Conservation (phyloP, 73 alveolate genomes). For the Paramecium caudatum region DNA sequence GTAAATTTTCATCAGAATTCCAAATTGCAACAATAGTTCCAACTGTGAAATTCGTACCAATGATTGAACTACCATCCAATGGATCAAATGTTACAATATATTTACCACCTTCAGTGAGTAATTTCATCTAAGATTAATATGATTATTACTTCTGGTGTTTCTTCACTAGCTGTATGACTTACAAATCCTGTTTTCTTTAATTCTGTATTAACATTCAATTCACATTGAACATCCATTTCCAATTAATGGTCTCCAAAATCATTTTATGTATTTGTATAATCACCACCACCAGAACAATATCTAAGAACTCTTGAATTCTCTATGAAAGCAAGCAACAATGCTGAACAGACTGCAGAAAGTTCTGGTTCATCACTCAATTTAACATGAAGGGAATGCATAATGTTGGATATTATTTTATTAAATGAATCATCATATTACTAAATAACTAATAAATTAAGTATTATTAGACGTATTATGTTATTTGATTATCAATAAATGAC, state of each 20-base stretch:
- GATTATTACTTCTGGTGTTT: slow-evolving; percentile 72
- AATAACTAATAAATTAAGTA: no score
- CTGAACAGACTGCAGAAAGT: neutral
- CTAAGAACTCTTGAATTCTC: slow-evolving; percentile 22
- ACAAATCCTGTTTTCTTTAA: slow-evolving; percentile 81
- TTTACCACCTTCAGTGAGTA: slow-evolving; percentile 69
- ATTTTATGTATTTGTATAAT: slow-evolving; percentile 65
- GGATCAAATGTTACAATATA: slow-evolving; percentile 88
- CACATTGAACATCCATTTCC: slow-evolving; percentile 78
- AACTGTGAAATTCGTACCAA: slow-evolving; percentile 84
- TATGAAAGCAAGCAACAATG: neutral
- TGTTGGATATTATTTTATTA: no score
- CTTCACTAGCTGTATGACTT: slow-evolving; percentile 83
- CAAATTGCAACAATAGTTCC: slow-evolving; percentile 87
- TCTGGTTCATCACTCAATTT: slow-evolving; percentile 29
- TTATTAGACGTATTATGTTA: no score
- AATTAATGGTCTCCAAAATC: slow-evolving; percentile 79
- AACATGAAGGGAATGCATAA: no score
- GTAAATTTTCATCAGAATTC: slow-evolving; percentile 73
- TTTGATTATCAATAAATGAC: no score
- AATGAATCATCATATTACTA: no score
- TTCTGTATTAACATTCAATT: slow-evolving; percentile 79
- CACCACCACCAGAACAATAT: slow-evolving; percentile 49
- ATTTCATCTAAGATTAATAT: neutral
- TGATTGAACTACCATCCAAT: slow-evolving; percentile 84